phyloP scores from a whole-genome alignment of 228 moss, liverwort and hornwort species.

The Sphagnum fallax region DNA sequence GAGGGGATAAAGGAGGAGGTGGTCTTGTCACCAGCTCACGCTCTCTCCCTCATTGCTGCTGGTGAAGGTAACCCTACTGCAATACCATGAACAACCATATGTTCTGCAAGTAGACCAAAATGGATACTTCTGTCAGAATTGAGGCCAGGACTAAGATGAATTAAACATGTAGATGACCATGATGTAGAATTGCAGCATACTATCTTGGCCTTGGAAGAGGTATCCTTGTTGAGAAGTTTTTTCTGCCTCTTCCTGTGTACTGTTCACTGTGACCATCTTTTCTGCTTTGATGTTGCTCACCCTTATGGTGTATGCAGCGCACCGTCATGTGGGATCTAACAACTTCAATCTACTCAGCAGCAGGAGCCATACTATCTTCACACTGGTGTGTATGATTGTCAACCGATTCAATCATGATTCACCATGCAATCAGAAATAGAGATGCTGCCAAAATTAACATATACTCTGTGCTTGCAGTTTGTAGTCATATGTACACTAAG shows the following conservation, averaged over 20 bases:
- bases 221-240: too few species aligned
- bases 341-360: constrained; percentile 97
- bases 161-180: too few species aligned
- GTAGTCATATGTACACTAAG: too few species aligned
- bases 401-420: too few species aligned
- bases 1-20: constrained; percentile 99
- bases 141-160: background rate
- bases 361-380: constrained; percentile 97
- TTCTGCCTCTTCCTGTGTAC: too few species aligned
- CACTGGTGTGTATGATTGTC: constrained; percentile 48
- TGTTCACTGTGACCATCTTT: too few species aligned
- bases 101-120: background rate
- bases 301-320: constrained; percentile 37
- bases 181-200: too few species aligned
- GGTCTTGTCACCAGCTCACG: constrained; percentile 93
- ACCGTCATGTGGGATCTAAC: constrained; percentile 97
- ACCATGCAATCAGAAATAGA: too few species aligned
- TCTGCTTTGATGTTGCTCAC: too few species aligned
- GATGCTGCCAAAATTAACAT: too few species aligned
- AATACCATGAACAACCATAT: background rate
- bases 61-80: constrained; percentile 64
- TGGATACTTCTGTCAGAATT: background rate
- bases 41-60: constrained; percentile 92
- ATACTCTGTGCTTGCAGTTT: too few species aligned
- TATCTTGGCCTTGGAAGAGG: too few species aligned